Evolutionary conservation across 2,329 filamentous ascomycete species (phyloP).

Genomic region (Penicillium hordei): DNA sequence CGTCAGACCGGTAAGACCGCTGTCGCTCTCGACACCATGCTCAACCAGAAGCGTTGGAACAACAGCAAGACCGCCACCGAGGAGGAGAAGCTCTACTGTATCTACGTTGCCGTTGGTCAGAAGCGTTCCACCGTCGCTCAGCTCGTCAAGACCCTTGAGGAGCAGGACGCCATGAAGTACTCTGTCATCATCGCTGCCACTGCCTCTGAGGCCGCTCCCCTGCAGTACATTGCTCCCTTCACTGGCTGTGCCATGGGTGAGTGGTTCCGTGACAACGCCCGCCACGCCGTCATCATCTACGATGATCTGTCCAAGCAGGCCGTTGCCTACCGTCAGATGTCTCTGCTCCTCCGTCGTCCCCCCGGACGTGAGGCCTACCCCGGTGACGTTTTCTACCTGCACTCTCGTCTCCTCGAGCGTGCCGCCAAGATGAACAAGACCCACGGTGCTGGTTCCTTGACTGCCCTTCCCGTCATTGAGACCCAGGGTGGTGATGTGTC

Average conservation of each 20-base stretch:
- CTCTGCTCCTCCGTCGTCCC: slow-evolving; percentile 92
- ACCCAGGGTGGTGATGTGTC: slow-evolving; percentile 99
- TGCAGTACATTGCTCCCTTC: slow-evolving; percentile 94
- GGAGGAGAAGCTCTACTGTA: slow-evolving; percentile 98
- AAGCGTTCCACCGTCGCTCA: slow-evolving; percentile 99
- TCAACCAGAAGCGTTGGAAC: slow-evolving; percentile 99
- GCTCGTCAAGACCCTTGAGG: slow-evolving; percentile 99
- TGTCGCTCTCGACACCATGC: slow-evolving; percentile 94
- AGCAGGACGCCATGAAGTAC: slow-evolving; percentile 99
- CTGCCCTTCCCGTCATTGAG: slow-evolving; percentile 96
- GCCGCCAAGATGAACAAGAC: slow-evolving; percentile 98
- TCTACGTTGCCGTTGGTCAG: slow-evolving; percentile 99
- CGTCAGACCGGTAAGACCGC: slow-evolving; percentile 99
- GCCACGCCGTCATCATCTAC: slow-evolving; percentile 85
- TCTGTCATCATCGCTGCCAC: slow-evolving; percentile 90
- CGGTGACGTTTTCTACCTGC: slow-evolving; percentile 98
- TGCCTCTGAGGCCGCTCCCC: slow-evolving; percentile 91
- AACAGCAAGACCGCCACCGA: slow-evolving; percentile 73
- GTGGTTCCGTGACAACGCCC: slow-evolving; percentile 78
- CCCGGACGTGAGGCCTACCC: slow-evolving; percentile 99
- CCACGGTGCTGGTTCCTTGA: slow-evolving; percentile 92
- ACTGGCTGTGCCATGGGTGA: slow-evolving; percentile 70
- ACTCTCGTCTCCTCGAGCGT: slow-evolving; percentile 99
- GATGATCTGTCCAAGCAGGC: slow-evolving; percentile 98
- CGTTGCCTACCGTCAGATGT: slow-evolving; percentile 98